phyloP scores from a whole-genome alignment of 306 rosid genomes.

The Prunus mongolica region DNA sequence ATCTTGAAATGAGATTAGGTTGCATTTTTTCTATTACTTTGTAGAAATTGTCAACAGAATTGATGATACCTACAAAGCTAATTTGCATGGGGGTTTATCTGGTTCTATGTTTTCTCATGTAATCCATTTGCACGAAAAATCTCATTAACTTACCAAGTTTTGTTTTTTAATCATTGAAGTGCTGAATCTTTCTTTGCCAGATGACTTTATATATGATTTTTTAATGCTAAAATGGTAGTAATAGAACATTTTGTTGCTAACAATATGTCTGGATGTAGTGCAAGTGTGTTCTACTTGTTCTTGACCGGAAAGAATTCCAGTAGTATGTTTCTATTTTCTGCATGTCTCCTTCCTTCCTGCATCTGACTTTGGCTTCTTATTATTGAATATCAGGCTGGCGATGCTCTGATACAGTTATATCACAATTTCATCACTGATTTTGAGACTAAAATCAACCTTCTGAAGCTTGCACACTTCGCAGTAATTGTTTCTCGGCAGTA shows the following conservation, averaged over 20 bases:
- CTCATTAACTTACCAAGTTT: neutral
- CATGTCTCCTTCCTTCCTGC: neutral
- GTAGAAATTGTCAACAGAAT: too few relatives aligned
- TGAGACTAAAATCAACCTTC: slow-evolving; percentile 96
- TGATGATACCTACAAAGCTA: too few relatives aligned
- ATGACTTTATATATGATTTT: neutral
- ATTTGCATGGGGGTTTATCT: neutral
- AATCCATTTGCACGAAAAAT: neutral
- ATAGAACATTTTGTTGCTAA: neutral
- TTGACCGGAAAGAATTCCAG: neutral
- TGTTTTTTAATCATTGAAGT: neutral
- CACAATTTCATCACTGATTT: slow-evolving; percentile 98
- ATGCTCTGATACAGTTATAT: slow-evolving; percentile 89
- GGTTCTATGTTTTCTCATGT: neutral
- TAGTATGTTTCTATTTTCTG: neutral
- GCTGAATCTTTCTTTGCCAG: neutral
- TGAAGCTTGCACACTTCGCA: slow-evolving; percentile 98
- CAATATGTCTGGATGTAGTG: neutral
- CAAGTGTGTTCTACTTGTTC: neutral
- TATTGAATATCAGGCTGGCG: slow-evolving; percentile 78
- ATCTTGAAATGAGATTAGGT: too few relatives aligned
- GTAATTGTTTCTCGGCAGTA: slow-evolving; percentile 96
- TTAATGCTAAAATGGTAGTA: neutral
- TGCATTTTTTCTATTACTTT: too few relatives aligned
- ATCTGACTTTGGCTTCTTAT: slow-evolving; percentile 5